Evolutionary conservation across 75 land plant species (phyloP), one percentile per base, ranked within the genome.

Genomic region (Picea glauca): DNA sequence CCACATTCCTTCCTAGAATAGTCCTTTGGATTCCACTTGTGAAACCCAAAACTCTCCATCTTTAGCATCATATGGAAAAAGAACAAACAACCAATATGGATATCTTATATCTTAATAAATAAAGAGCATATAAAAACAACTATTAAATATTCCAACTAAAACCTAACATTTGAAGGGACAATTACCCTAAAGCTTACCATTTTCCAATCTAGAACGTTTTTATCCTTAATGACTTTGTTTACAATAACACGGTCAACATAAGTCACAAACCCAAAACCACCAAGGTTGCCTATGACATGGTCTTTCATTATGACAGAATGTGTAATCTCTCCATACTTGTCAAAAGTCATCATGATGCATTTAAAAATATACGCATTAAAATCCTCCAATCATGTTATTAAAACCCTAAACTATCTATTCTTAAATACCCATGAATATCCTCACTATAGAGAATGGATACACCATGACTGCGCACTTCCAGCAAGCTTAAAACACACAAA

Each of bases 21-120:
- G 96, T 94, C 38, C 91, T 82, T 78, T 95, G 93, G 23, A 91
- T 91, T 95, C 96, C 72, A 95, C 98, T 93, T 95, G 63, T 32
- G 76, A 64, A 78, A 23, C 79, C 13, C 32, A 78, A 59, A 54
- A 35, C 18, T 59, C 14, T n/a, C 38, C 77, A 75, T n/a, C 17
- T 6, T n/a, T 3, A 26, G 21, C 4, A 18, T 5, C 4, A 4
- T 13, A n/a, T 35, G 7, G 13, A 31, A 60, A 73, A 43, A 6
- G 33, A 13, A 76, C 15, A 70, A 6, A 1, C 5, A 70, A 0
- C 73, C 8, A 0, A 30, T 32, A 4, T 14, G 5, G 13, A 70
- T 4, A 35, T 4, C 40, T 23, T 26, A 4, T 5, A 14, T 32
- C 0, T 12, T 12, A 32, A 70, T 17, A 14, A 26, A 32, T n/a